Evolutionary conservation across 2,329 filamentous ascomycete species (phyloP).

Genomic region (Fusarium euwallaceae): DNA sequence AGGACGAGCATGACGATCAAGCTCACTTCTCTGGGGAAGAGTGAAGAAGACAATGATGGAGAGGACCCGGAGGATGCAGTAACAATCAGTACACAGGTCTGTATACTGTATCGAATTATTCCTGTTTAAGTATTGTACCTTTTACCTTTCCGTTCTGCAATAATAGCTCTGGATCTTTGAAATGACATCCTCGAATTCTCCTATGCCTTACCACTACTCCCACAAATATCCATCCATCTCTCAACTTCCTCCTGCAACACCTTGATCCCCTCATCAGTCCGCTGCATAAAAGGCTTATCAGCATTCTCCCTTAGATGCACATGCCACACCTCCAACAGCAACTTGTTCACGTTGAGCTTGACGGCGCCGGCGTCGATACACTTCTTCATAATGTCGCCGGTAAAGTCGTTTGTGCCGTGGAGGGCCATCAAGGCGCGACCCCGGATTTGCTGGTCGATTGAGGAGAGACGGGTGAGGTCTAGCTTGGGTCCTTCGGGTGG

Average conservation of each 20-base stretch:
- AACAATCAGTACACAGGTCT: too few species aligned
- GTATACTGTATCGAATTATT: too few species aligned
- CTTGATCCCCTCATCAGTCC: slow-evolving; percentile 28
- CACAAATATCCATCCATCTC: slow-evolving; percentile 36
- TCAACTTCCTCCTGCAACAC: slow-evolving; percentile 33
- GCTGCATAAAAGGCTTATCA: slow-evolving; percentile 12
- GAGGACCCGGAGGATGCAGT: too few species aligned
- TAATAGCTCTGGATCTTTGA: too few species aligned
- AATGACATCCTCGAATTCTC: background rate
- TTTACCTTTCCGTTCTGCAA: too few species aligned
- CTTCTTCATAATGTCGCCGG: slow-evolving; percentile 60
- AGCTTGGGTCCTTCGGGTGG: slow-evolving; percentile 73
- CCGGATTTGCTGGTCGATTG: slow-evolving; percentile 47
- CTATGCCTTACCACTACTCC: slow-evolving; percentile 31
- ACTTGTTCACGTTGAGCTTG: slow-evolving; percentile 71
- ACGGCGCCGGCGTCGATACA: slow-evolving; percentile 66
- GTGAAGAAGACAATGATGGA: too few species aligned
- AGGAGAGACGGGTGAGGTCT: slow-evolving; percentile 63
- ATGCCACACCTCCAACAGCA: slow-evolving; percentile 56
- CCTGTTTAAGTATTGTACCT: too few species aligned
- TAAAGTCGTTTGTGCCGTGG: slow-evolving; percentile 70
- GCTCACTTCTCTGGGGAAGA: too few species aligned
- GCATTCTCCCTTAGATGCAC: slow-evolving; percentile 11
- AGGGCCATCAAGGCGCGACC: slow-evolving; percentile 61
- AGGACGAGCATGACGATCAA: too few species aligned